Conservation (phyloP, 1,284 basidiomycete genomes). For the Apiotrichum gamsii region DNA sequence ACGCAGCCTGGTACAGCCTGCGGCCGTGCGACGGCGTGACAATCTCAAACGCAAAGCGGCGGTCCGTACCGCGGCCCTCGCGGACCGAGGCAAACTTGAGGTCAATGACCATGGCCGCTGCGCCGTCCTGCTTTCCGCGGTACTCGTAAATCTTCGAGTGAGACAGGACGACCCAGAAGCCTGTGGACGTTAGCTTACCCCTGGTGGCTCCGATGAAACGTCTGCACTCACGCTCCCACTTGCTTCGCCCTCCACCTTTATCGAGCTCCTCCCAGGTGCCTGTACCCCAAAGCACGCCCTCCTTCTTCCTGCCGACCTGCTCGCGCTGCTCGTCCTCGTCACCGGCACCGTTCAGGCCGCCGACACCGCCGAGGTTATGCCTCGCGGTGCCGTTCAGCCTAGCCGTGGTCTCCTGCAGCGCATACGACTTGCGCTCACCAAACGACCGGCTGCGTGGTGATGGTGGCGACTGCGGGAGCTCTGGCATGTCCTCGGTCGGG, state of each 20-base stretch:
- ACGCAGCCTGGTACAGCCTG: slow-evolving; percentile 51
- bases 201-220: background rate
- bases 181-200: slow-evolving; percentile 22
- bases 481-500: slow-evolving; percentile 6
- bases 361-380: slow-evolving; percentile 27
- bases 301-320: slow-evolving; percentile 43
- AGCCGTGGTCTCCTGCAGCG: slow-evolving; percentile 14
- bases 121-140: slow-evolving; percentile 33
- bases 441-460: background rate
- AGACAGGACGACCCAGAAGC: slow-evolving; percentile 46
- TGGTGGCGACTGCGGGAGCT: no score
- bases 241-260: slow-evolving; percentile 29
- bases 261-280: slow-evolving; percentile 45
- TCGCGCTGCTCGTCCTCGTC: slow-evolving; percentile 42
- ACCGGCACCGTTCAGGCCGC: slow-evolving; percentile 30
- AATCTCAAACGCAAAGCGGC: slow-evolving; percentile 51
- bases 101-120: slow-evolving; percentile 43
- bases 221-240: slow-evolving; percentile 45
- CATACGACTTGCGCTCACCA: slow-evolving; percentile 1
- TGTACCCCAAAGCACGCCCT: slow-evolving; percentile 46
- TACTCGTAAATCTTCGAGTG: slow-evolving; percentile 47
- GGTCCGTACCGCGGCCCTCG: slow-evolving; percentile 45
- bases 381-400: slow-evolving; percentile 11
- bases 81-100: slow-evolving; percentile 47
- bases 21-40: slow-evolving; percentile 49